Evolutionary conservation across 768 basidiomycete genomes (phyloP).

Genomic region (Pholiota microspora): DNA sequence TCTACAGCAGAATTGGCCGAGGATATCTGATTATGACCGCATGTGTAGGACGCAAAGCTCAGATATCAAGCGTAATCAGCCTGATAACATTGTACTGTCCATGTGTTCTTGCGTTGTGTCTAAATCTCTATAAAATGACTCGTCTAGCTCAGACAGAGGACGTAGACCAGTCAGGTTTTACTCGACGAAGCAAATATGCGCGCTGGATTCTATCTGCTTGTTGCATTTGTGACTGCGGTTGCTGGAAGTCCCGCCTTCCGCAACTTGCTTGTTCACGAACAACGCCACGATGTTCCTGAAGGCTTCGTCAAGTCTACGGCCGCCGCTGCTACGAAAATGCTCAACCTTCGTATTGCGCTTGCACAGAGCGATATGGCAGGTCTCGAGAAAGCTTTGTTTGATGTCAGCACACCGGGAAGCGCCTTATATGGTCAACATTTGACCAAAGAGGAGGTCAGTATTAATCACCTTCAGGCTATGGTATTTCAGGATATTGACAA

Average conservation of each 20-base stretch:
- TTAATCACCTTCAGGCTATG: background rate
- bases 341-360: constrained; percentile 45
- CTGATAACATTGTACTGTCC: constrained; percentile 3
- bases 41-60: background rate
- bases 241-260: constrained; percentile 13
- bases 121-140: background rate
- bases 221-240: constrained; percentile 8
- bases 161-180: background rate
- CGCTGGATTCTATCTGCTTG: constrained; percentile 10
- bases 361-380: constrained; percentile 40
- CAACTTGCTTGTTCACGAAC: constrained; percentile 22
- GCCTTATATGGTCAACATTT: constrained; percentile 47
- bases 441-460: constrained; percentile 36
- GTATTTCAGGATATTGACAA: no score
- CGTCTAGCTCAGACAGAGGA: background rate
- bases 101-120: background rate
- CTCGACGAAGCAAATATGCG: constrained; percentile 8
- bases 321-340: constrained; percentile 21
- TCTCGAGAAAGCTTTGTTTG: constrained; percentile 40
- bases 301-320: constrained; percentile 23
- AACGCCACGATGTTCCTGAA: constrained; percentile 17
- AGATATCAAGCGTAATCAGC: background rate
- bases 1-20: background rate
- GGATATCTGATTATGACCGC: background rate
- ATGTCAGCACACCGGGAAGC: constrained; percentile 48